These are phyloP conservation scores for Fraxinus ornus DNA, from an alignment of 305 asterid species.

Conservation along the genomic window DNA sequence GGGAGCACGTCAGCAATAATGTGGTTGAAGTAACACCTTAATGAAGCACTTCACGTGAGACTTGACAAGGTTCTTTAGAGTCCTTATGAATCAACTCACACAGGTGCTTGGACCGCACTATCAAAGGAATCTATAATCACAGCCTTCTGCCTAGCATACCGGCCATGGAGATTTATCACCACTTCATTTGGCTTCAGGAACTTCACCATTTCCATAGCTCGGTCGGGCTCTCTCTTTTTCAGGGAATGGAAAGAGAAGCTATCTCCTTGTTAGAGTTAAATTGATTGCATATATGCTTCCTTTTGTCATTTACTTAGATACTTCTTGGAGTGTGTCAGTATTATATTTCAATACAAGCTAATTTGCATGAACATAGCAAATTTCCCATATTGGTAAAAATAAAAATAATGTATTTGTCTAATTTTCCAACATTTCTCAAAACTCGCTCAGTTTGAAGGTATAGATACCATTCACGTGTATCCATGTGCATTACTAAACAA, in stretches of 20 bases:
- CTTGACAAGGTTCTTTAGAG: conserved; percentile 1
- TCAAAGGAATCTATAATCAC: background rate
- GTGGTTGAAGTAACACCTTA: background rate
- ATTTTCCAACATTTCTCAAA: background rate
- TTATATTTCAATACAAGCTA: background rate
- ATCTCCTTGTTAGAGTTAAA: background rate
- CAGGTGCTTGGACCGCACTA: background rate
- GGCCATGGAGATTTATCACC: background rate
- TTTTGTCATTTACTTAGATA: background rate
- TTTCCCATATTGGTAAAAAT: background rate
- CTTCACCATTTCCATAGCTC: background rate
- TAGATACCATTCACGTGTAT: background rate
- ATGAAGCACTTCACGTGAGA: background rate
- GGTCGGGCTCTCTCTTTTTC: background rate
- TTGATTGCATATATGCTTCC: background rate
- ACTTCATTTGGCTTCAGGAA: conserved; percentile 3
- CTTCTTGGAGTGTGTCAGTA: background rate
- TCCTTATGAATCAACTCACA: background rate
- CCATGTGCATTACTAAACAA: background rate
- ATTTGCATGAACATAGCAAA: background rate
- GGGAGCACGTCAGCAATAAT: background rate
- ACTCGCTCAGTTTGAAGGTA: background rate
- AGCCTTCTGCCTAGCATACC: background rate
- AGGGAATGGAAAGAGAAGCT: background rate
- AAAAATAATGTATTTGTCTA: background rate